Evolutionary conservation across 257 asterid genomes (phyloP), one percentile per base, ranked within the genome.

Genomic region (Anisodus tanguticus): DNA sequence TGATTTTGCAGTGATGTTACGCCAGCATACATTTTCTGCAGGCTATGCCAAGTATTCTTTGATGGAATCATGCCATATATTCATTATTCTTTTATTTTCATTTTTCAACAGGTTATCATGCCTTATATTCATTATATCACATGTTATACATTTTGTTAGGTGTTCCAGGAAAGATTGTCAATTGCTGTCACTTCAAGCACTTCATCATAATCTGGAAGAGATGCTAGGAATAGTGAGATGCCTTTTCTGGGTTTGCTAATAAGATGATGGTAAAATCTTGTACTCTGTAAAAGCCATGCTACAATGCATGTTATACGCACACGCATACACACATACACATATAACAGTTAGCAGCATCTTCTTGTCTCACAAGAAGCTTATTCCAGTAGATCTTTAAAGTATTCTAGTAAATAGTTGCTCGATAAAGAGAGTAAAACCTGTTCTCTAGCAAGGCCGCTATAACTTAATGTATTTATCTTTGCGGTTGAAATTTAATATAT

Each of bases 81-180:
- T 68, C 77, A 3, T 76, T 22, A 0, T 22, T 74, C 57, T 43
- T 62, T 13, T 4, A 41, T 9, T 4, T 55, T 35, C 15, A 19
- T 22, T 59, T 37, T 72, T 43, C 5, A 6, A 47, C 6, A 55
- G 31, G 17, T 51, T 69, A 31, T 7, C 69, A 35, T n/a, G 11
- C 45, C 37, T 16, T 17, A 58, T 58, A 17, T 77, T 80, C 49
- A 53, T 79, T 55, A 45, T 3, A 5, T 53, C 19, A 83, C 35
- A 51, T 84, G 43, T 76, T 22, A 51, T 22, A 49, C 35, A 10
- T 82, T 82, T 74, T 85, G 69, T 76, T 90, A 93, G 98, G 95
- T 93, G 85, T 90, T 90, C 78, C 77, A 53, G 87, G 82, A 85
- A 81, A 88, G 86, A 11, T 60, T 94, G 88, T 86, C 92, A 66